Base-by-base conservation (phyloP, 2,329 filamentous ascomycete species). In the Canariomyces notabilis region DNA sequence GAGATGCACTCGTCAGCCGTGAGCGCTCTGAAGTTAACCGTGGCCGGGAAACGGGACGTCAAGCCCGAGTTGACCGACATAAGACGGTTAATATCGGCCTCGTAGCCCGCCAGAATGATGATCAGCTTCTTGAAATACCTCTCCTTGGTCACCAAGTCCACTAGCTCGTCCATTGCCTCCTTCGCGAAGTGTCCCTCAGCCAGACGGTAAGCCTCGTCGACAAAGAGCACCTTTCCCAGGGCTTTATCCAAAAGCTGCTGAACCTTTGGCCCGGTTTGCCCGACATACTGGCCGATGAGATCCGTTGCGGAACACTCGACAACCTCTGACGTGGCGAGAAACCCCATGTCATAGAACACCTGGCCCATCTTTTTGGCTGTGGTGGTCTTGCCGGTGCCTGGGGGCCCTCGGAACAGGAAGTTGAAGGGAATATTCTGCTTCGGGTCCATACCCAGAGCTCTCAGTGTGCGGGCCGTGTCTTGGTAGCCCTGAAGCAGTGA, bases 321-420 rank as follows among this genome's bases (percentile, higher is more conserved):
- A 0, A 89, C 81, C 20, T 82, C 75, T 0, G 71, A 73, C 0
- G 69, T 69, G 0, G 76, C 65, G 0, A 90, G 65, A 26, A 89
- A 77, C 0, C 84, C 84, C 72, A 89, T 78, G 54, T 89, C 80
- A 57, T 87, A 89, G 57, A 79, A 90, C 0, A 90, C 70, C 51
- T 87, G 77, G 3, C 85, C 85, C 74, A 90, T 86, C 50, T 82
- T 85, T n/a, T 74, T 68, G 0, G 87, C 87, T 0, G 72, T 87
- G 0, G 81, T 82, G 0, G 85, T 88, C 57, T 89, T 89, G 0
- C 85, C 86, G 0, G 85, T 89, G 0, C 80, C 82, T 12, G 81
- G 80, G 0, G 78, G 78, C 0, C 85, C 84, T 0, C 77, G 73
- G 64, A 88, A 88, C 0, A 88, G 56, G 53, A 87, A 87, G 50